Base-by-base conservation (phyloP, 2,329 filamentous ascomycete genomes). In the Calycina herbarum region DNA sequence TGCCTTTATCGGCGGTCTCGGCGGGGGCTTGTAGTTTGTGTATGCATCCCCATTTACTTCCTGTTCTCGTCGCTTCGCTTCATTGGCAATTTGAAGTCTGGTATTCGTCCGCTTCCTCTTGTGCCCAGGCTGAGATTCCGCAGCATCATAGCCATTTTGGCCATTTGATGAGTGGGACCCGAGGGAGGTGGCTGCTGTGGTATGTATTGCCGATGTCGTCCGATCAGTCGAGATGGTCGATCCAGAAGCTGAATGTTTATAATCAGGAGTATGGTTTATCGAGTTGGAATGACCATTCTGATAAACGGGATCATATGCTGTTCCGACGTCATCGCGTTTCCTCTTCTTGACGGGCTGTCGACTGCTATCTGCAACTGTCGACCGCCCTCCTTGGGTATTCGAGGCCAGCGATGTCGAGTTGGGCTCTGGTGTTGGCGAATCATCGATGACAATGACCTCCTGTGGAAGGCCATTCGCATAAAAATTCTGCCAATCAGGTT, bases 1-100 rank as follows among this genome's bases (percentile, higher is more conserved):
- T 24, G 94, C 92, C 82, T 99, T 98, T 81, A 95, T 93, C 3
- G 92, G 89, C 3, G 94, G 94, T 70, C 92, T 90, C 0, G 92
- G 89, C 6, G 94, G 95, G 56, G 95, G 94, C 61, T 93, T 86
- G 76, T 98, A 98, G 70, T 86, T 90, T 70, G 88, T 83, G 74
- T 89, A 92, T 24, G 89, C 87, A 76, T 94, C 89, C 29, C 86
- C 86, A 48, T 88, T 83, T 29, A 83, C 83, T 73, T 93, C 90
- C 57, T 90, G 80, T 73, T 95, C 91, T 73, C 90, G 86, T 71
- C 89, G 84, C 77, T 93, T 94, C 63, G 91, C 89, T 77, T 96
- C 92, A 75, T 93, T 92, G 73, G 92, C 90, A 64, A 89, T 84
- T 70, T 94, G 91, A 71, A 94, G 91, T 67, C 92, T 87, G 57